Conservation (phyloP, 129 eudicot genomes). For the Artemisia tridentata region DNA sequence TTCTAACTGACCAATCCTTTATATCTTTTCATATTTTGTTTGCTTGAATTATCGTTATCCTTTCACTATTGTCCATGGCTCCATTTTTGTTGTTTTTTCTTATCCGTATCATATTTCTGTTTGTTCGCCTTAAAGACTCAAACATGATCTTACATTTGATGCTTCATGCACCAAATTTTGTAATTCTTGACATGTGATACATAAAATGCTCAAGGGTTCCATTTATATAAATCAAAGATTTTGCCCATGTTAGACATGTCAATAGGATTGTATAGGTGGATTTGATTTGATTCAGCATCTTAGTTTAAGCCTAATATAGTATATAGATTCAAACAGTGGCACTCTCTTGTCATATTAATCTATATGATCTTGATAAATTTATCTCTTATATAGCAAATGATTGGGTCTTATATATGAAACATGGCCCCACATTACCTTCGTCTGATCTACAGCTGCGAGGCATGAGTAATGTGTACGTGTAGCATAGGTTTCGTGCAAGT, state of each 20-base stretch:
- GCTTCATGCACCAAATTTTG: constrained; percentile 16
- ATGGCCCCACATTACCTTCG: not conserved
- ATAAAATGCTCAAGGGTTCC: constrained; percentile 4
- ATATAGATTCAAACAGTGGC: not conserved
- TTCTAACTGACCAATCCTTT: constrained; percentile 18
- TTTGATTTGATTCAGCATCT: constrained; percentile 2
- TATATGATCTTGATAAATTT: no score
- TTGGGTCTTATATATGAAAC: not conserved
- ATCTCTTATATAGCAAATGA: no score
- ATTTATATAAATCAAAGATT: not conserved
- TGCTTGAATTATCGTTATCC: constrained; percentile 4
- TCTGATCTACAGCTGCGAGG: not conserved
- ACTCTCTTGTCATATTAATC: not conserved
- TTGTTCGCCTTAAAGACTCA: constrained; percentile 13
- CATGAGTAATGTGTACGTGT: not conserved
- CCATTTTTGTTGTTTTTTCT: constrained; percentile 14
- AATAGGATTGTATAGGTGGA: not conserved
- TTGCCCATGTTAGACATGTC: not conserved
- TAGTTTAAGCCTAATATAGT: not conserved
- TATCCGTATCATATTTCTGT: constrained; percentile 6
- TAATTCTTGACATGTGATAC: constrained; percentile 15
- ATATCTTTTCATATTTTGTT: not conserved
- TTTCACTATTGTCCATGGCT: constrained; percentile 18
- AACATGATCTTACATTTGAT: constrained; percentile 22
- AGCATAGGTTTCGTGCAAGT: not conserved